phyloP scores from a whole-genome alignment of 2,329 filamentous ascomycete species.

The Pseudogymnoascus sp. region DNA sequence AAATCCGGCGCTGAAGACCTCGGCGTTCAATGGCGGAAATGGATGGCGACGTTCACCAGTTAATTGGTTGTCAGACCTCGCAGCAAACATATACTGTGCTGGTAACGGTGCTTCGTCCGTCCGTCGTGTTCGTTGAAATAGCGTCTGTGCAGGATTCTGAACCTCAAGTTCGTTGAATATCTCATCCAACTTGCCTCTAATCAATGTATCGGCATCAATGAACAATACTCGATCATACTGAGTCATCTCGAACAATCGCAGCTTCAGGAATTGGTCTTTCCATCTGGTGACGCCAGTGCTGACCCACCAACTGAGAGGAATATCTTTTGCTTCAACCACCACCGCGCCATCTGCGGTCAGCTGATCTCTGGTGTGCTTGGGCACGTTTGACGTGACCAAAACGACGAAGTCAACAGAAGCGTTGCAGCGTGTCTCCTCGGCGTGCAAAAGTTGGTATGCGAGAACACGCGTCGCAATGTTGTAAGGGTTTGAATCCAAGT shows the following conservation, averaged over 20 bases:
- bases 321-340: slow-evolving; percentile 30
- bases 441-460: slow-evolving; percentile 35
- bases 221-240: slow-evolving; percentile 35
- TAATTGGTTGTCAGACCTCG: slow-evolving; percentile 29
- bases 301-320: slow-evolving; percentile 29
- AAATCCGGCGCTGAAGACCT: slow-evolving; percentile 34
- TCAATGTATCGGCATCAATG: slow-evolving; percentile 35
- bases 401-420: slow-evolving; percentile 31
- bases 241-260: slow-evolving; percentile 34
- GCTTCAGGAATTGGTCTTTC: slow-evolving; percentile 36
- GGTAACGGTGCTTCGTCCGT: slow-evolving; percentile 28
- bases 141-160: slow-evolving; percentile 15
- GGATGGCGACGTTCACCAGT: slow-evolving; percentile 28
- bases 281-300: slow-evolving; percentile 31
- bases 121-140: slow-evolving; percentile 16
- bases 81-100: slow-evolving; percentile 28
- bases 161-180: slow-evolving; percentile 30
- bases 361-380: slow-evolving; percentile 25
- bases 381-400: slow-evolving; percentile 28
- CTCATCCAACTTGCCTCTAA: slow-evolving; percentile 29
- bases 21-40: slow-evolving; percentile 29
- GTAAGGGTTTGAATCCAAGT: slow-evolving; percentile 29
- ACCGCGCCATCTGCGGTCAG: slow-evolving; percentile 32
- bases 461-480: slow-evolving; percentile 32
- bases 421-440: slow-evolving; percentile 28